Percentiles rank a stretch among this genome's conserved stretches.
phyloP scores from a whole-genome alignment of 1,284 basidiomycete species.

The Ustilago loliicola region DNA sequence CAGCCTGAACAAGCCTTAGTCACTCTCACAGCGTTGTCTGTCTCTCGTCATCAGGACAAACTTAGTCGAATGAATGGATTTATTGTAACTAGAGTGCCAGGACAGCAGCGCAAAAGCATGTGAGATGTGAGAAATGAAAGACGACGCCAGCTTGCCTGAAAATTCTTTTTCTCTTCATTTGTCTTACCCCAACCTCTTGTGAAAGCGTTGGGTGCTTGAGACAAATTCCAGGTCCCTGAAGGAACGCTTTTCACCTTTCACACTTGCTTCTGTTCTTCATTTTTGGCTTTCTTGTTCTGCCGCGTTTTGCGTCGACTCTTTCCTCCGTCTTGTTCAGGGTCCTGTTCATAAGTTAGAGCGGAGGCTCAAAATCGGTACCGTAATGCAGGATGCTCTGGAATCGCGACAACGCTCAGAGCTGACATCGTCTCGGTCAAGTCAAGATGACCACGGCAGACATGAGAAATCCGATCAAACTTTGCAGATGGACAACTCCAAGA shows the following conservation, averaged over 20 bases:
- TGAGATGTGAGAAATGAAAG: too few species aligned
- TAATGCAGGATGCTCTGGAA: not conserved
- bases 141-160: not conserved
- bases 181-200: not conserved
- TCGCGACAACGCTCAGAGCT: not conserved
- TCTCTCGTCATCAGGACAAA: too few species aligned
- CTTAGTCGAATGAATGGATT: too few species aligned
- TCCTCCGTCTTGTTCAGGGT: conserved; percentile 1
- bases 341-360: not conserved
- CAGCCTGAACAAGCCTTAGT: too few species aligned
- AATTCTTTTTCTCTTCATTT: not conserved
- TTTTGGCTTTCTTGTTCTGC: conserved; percentile 9
- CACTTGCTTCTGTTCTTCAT: not conserved
- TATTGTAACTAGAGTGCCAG: too few species aligned
- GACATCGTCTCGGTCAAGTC: too few species aligned
- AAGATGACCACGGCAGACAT: too few species aligned
- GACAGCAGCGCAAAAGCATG: too few species aligned
- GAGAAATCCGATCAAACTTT: too few species aligned
- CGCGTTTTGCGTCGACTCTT: not conserved
- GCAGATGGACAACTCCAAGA: too few species aligned
- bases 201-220: not conserved
- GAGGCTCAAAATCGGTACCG: conserved; percentile 2
- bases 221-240: not conserved
- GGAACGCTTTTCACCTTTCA: not conserved
- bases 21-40: too few species aligned